Percentiles rank a stretch among this genome's conserved stretches.
Evolutionary conservation across 192 early-diverging fungal species (phyloP).

Genomic region (Entomortierella parvispora): DNA sequence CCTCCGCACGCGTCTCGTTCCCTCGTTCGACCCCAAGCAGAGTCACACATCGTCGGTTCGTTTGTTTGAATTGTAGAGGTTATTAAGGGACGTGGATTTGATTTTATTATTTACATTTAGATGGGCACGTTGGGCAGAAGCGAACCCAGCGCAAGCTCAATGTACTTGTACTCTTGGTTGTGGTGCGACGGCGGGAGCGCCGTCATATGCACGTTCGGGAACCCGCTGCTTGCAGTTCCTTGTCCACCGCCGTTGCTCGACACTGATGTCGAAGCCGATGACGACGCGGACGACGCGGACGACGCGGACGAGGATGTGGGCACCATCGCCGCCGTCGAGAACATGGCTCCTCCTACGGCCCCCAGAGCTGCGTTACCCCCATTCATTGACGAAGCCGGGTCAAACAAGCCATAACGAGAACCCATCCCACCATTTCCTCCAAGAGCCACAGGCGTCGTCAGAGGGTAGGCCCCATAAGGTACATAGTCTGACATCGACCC

Average conservation of each 20-base stretch:
- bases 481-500: conserved; percentile 26
- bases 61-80: too few relatives aligned
- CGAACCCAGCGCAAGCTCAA: conserved; percentile 39
- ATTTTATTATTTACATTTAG: conserved; percentile 6
- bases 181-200: conserved; percentile 51
- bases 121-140: conserved; percentile 30
- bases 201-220: conserved; percentile 36
- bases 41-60: too few relatives aligned
- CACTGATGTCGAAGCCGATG: neutral
- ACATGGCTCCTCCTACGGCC: conserved; percentile 5
- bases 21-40: too few relatives aligned
- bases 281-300: conserved; percentile 1
- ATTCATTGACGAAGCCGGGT: conserved; percentile 7
- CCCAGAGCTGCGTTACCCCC: neutral
- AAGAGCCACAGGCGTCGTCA: conserved; percentile 31
- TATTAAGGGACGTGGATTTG: too few relatives aligned
- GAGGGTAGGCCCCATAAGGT: conserved; percentile 24
- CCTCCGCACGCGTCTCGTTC: too few relatives aligned
- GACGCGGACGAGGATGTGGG: conserved; percentile 8
- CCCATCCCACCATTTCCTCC: conserved; percentile 1
- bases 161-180: conserved; percentile 48
- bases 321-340: conserved; percentile 21
- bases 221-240: too few relatives aligned
- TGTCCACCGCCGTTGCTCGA: conserved; percentile 1
- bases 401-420: conserved; percentile 10